Evolutionary conservation across 2,329 filamentous ascomycete genomes (phyloP).

Genomic region (Clonostachys byssicola): DNA sequence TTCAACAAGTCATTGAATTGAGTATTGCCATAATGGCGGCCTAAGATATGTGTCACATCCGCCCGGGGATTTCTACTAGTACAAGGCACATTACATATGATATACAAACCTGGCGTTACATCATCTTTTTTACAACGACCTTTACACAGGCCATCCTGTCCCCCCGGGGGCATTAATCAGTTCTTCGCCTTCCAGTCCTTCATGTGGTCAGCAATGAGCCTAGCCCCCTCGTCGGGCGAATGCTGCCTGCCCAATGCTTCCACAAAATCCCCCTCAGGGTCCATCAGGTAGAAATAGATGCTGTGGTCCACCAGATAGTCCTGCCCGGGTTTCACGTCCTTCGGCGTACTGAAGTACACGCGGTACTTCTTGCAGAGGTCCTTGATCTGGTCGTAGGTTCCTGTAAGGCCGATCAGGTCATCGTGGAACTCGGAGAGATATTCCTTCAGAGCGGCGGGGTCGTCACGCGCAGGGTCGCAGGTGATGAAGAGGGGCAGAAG

Average conservation of each 20-base stretch:
- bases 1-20: too few species aligned
- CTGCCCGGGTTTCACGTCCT: slow-evolving; percentile 83
- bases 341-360: slow-evolving; percentile 94
- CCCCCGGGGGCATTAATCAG: too few species aligned
- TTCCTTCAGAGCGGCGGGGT: slow-evolving; percentile 74
- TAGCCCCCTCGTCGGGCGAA: slow-evolving; percentile 79
- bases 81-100: too few species aligned
- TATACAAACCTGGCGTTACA: too few species aligned
- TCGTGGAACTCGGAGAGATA: slow-evolving; percentile 92
- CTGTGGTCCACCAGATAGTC: slow-evolving; percentile 98
- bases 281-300: slow-evolving; percentile 99
- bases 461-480: slow-evolving; percentile 91
- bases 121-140: too few species aligned
- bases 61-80: too few species aligned
- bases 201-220: slow-evolving; percentile 82
- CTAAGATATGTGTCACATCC: too few species aligned
- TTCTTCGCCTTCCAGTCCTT: slow-evolving; percentile 46
- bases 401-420: slow-evolving; percentile 81
- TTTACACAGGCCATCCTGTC: too few species aligned
- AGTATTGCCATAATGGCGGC: too few species aligned
- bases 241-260: slow-evolving; percentile 95
- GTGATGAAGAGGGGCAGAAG: slow-evolving; percentile 87
- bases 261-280: slow-evolving; percentile 96
- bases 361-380: slow-evolving; percentile 91
- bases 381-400: slow-evolving; percentile 92